Evolutionary conservation across 345 rosid species (phyloP).

Genomic region (Trapa incisa): DNA sequence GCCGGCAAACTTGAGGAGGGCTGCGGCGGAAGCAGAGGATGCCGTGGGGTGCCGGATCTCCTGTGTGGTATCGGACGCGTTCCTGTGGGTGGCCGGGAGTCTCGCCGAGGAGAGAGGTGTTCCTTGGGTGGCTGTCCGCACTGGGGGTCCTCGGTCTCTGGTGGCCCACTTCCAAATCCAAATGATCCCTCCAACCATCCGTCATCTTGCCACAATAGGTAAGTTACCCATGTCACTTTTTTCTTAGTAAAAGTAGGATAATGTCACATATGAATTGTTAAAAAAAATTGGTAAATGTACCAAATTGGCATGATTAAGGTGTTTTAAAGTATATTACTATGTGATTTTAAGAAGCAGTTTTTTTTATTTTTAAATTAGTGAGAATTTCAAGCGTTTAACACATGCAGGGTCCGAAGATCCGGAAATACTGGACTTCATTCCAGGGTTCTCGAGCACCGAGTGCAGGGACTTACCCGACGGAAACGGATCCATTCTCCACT

Average conservation of each 20-base stretch:
- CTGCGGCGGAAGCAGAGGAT: constrained; percentile 16
- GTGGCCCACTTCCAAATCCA: constrained; percentile 32
- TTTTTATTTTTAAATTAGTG: too few species aligned
- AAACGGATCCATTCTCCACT: constrained; percentile 9
- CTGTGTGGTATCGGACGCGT: constrained; percentile 28
- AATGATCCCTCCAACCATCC: neutral
- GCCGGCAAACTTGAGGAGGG: constrained; percentile 16
- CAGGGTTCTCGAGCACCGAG: constrained; percentile 21
- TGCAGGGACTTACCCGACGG: constrained; percentile 22
- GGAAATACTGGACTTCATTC: constrained; percentile 23
- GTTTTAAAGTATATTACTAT: too few species aligned
- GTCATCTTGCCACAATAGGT: too few species aligned
- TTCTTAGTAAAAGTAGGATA: too few species aligned
- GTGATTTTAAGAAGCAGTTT: too few species aligned
- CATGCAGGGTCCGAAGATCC: constrained; percentile 16
- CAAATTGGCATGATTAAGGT: too few species aligned
- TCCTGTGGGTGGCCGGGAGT: constrained; percentile 22
- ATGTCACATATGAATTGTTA: too few species aligned
- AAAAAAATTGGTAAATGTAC: too few species aligned
- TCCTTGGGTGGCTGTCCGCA: constrained; percentile 40
- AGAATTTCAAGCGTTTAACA: too few species aligned
- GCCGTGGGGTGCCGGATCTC: constrained; percentile 8
- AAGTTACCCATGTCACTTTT: too few species aligned
- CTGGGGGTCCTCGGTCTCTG: constrained; percentile 24
- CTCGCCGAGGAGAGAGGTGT: constrained; percentile 22